phyloP scores from a whole-genome alignment of 208 protist species.

The Blastocrithidia nonstop region DNA sequence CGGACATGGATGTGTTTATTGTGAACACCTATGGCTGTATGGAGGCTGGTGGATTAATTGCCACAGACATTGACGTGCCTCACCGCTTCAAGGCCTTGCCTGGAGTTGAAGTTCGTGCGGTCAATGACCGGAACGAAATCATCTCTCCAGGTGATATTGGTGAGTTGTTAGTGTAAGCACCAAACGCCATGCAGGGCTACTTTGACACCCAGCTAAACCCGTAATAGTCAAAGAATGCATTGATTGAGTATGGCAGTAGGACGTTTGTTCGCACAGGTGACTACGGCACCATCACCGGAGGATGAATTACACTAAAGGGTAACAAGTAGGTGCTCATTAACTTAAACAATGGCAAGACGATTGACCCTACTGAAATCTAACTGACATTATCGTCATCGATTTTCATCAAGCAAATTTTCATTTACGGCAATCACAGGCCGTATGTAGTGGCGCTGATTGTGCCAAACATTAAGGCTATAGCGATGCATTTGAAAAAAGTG shows the following conservation, averaged over 20 bases:
- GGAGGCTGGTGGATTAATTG: slow-evolving; percentile 74
- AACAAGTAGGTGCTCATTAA: slow-evolving; percentile 76
- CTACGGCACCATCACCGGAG: slow-evolving; percentile 74
- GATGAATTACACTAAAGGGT: slow-evolving; percentile 75
- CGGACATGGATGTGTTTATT: slow-evolving; percentile 81
- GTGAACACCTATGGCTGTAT: slow-evolving; percentile 82
- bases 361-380: slow-evolving; percentile 74
- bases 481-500: slow-evolving; percentile 69
- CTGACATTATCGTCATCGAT: slow-evolving; percentile 59
- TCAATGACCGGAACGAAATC: slow-evolving; percentile 86
- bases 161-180: slow-evolving; percentile 76
- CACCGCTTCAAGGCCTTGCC: slow-evolving; percentile 77
- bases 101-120: slow-evolving; percentile 76
- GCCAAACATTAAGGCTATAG: slow-evolving; percentile 71
- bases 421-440: slow-evolving; percentile 55
- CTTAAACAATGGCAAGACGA: slow-evolving; percentile 56
- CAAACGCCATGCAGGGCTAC: slow-evolving; percentile 84
- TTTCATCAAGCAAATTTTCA: slow-evolving; percentile 75
- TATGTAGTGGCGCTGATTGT: slow-evolving; percentile 75
- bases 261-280: slow-evolving; percentile 83
- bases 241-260: slow-evolving; percentile 76
- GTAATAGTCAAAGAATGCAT: slow-evolving; percentile 71
- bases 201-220: slow-evolving; percentile 83
- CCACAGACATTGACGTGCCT: slow-evolving; percentile 81
- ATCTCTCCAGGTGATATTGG: slow-evolving; percentile 73